Evolutionary conservation across 257 asterid species (phyloP).

Genomic region (Capsicum baccatum): DNA sequence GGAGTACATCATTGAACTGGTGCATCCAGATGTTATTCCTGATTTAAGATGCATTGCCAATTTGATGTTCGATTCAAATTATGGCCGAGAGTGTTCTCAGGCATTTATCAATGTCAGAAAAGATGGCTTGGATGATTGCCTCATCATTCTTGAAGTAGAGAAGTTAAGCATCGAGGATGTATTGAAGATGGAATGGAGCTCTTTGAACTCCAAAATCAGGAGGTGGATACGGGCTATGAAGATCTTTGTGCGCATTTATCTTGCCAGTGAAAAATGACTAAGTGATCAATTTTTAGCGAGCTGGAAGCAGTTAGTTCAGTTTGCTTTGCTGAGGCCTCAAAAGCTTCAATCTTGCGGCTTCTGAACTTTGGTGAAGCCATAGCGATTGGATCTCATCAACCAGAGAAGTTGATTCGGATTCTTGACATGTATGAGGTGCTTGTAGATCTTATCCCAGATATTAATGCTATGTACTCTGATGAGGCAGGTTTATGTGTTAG

Average conservation of each 20-base stretch:
- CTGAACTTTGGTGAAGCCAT: conserved; percentile 80
- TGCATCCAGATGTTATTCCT: conserved; percentile 64
- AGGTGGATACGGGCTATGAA: conserved; percentile 92
- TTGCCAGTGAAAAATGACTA: conserved; percentile 73
- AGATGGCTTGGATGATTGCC: conserved; percentile 90
- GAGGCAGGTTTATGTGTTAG: conserved; percentile 57
- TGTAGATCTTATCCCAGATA: conserved; percentile 66
- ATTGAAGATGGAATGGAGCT: conserved; percentile 83
- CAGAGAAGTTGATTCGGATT: conserved; percentile 80
- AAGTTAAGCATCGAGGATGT: conserved; percentile 86
- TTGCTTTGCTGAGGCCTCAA: conserved; percentile 78
- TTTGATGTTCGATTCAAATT: conserved; percentile 76
- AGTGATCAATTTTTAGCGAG: conserved; percentile 85
- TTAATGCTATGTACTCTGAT: conserved; percentile 52
- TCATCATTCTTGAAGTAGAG: conserved; percentile 78
- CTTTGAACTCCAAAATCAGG: conserved; percentile 75
- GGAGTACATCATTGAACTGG: conserved; percentile 68
- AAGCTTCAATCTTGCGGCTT: conserved; percentile 68
- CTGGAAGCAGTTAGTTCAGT: conserved; percentile 52
- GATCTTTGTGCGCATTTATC: conserved; percentile 77
- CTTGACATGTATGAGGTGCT: conserved; percentile 92
- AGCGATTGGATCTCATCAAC: conserved; percentile 80
- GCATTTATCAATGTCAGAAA: conserved; percentile 68
- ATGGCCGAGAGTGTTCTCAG: conserved; percentile 85
- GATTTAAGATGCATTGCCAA: conserved; percentile 69